Evolutionary conservation across 495 filamentous ascomycete genomes (phyloP), one percentile per base, ranked within the genome.

Genomic region (Talaromyces wortmannii): DNA sequence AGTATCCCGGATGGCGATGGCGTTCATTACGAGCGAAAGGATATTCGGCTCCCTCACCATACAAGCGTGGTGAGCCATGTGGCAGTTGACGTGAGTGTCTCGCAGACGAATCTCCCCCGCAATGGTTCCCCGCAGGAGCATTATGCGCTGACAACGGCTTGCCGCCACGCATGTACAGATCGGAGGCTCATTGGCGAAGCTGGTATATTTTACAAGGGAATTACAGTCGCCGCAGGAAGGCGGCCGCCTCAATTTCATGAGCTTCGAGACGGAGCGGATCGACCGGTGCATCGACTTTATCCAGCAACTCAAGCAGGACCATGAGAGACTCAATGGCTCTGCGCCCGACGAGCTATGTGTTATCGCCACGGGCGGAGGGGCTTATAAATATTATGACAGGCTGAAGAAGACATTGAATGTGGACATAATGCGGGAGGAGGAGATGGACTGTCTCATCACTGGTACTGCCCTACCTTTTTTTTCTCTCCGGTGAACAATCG

Each of bases 381-480:
- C 94, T 5, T 97, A 86, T 76, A 96, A 96, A 66, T 97, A 84
- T 71, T 96, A 97, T 64, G 91, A 97, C 63, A 85, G 83, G 71
- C 87, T 97, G 59, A 85, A 84, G 63, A 80, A 90, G 43, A 80
- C 82, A 3, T 73, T 98, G 32, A 85, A 87, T 4, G 86, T 97
- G 13, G 87, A 96, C 61, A 91, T 98, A 45, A 69, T 92, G 56
- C 78, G 90, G 18, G 95, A 97, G 67, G 94, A 98, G 63, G 94
- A 98, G 70, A 98, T 98, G 95, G 90, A 96, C 70, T 98, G 94
- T 69, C 73, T 98, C 50, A 98, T 98, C 60, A 94, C 91, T 52
- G 92, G 90, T 90, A 69, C 46, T 75, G 55, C n/a, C 31, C 12
- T 12, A 7, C 16, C 11, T 16, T 49, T 52, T 1, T 7, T 31